These are phyloP conservation scores for Conticribra guillardii DNA, from an alignment of 108 stramenopile genomes.

Conservation along the genomic window DNA sequence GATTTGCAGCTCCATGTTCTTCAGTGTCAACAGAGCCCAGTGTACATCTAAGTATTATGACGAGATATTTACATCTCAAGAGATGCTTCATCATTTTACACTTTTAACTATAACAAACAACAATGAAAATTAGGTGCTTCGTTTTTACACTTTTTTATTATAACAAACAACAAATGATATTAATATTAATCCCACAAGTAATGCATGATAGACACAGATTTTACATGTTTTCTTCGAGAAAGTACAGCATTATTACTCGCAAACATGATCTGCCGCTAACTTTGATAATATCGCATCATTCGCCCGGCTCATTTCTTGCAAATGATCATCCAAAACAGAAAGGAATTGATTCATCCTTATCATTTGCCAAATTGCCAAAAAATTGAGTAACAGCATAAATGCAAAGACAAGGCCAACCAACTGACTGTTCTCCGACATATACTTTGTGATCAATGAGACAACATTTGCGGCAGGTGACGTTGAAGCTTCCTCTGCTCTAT, in stretches of 20 bases:
- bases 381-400: slow-evolving; percentile 18
- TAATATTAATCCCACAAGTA: too few species aligned
- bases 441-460: slow-evolving; percentile 3
- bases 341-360: slow-evolving; percentile 16
- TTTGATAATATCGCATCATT: slow-evolving; percentile 10
- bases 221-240: too few species aligned
- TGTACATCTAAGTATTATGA: too few species aligned
- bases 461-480: not conserved
- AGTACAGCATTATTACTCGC: not conserved
- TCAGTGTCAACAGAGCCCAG: too few species aligned
- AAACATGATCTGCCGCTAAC: not conserved
- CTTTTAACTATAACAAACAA: too few species aligned
- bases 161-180: too few species aligned
- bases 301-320: slow-evolving; percentile 6
- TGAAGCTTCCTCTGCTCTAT: not conserved
- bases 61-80: too few species aligned
- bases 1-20: too few species aligned
- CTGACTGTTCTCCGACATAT: not conserved
- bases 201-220: too few species aligned
- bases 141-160: too few species aligned
- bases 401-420: slow-evolving; percentile 6
- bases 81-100: too few species aligned
- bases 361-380: slow-evolving; percentile 18
- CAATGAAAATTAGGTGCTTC: too few species aligned
- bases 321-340: slow-evolving; percentile 18